phyloP scores from a whole-genome alignment of 495 filamentous ascomycete species.

The Aspergillus avenaceus region DNA sequence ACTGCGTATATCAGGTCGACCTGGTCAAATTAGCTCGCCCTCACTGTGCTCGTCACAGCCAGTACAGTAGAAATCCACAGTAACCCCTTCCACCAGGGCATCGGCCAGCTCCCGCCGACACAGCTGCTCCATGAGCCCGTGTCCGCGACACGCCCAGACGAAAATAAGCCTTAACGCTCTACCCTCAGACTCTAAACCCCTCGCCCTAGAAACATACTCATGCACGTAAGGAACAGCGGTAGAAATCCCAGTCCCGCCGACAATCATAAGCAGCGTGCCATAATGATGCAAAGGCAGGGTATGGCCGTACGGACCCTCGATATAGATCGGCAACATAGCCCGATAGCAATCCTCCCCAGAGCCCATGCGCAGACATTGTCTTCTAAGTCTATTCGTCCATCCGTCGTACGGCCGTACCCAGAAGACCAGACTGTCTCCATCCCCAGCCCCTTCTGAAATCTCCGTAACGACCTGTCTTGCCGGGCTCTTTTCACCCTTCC shows the following conservation, averaged over 20 bases:
- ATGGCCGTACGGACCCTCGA: constrained; percentile 53
- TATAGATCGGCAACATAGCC: background rate
- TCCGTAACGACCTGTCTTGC: too few species aligned
- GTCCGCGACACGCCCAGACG: constrained; percentile 27
- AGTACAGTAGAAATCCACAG: constrained; percentile 11
- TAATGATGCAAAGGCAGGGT: constrained; percentile 33
- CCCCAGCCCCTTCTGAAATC: too few species aligned
- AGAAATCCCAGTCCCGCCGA: constrained; percentile 49
- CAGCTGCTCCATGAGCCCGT: constrained; percentile 14
- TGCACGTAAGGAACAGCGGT: constrained; percentile 39
- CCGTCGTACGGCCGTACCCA: too few species aligned
- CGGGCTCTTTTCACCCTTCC: too few species aligned
- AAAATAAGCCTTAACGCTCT: constrained; percentile 16
- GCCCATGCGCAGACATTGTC: too few species aligned
- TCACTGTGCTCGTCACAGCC: background rate
- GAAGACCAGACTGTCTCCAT: too few species aligned
- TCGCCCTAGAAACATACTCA: constrained; percentile 11
- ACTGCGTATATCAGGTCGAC: constrained; percentile 4
- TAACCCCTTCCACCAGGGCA: constrained; percentile 9
- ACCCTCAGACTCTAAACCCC: too few species aligned
- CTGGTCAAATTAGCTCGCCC: constrained; percentile 9
- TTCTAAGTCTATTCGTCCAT: too few species aligned
- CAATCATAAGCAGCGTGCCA: constrained; percentile 42
- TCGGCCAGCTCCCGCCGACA: constrained; percentile 9
- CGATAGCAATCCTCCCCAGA: background rate